Evolutionary conservation across 129 eudicot genomes (phyloP).

Genomic region (Artemisia tridentata): DNA sequence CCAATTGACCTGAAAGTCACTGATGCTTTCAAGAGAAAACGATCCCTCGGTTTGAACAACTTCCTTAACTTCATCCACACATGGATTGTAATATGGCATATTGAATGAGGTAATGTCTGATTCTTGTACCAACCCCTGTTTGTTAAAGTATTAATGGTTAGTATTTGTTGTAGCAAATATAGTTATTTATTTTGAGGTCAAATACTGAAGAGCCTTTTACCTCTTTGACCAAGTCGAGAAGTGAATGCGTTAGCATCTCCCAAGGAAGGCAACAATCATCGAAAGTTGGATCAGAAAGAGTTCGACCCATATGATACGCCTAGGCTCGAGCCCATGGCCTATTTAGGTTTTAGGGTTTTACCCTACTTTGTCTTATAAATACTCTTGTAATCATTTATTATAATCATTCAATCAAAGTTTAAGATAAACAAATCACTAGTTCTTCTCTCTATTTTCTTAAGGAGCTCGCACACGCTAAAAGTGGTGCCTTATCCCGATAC

Average conservation of each 20-base stretch:
- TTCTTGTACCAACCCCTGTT: constrained; percentile 37
- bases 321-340: too few species aligned
- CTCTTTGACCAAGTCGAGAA: constrained; percentile 23
- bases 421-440: too few species aligned
- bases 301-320: constrained; percentile 20
- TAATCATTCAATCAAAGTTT: too few species aligned
- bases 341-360: too few species aligned
- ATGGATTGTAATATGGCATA: constrained; percentile 36
- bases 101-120: constrained; percentile 35
- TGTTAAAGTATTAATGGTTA: not conserved
- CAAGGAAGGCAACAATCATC: constrained; percentile 3
- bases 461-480: too few species aligned
- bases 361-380: too few species aligned
- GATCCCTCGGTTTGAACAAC: constrained; percentile 28
- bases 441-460: too few species aligned
- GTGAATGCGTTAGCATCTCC: constrained; percentile 32
- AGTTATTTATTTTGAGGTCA: not conserved
- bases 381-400: too few species aligned
- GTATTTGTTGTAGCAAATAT: constrained; percentile 1
- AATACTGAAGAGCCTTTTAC: not conserved
- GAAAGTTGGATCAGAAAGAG: constrained; percentile 16
- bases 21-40: constrained; percentile 22
- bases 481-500: too few species aligned
- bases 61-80: constrained; percentile 30
- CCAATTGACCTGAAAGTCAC: constrained; percentile 16